phyloP scores from a whole-genome alignment of 2,329 filamentous ascomycete genomes.

The Sporothrix mexicana region DNA sequence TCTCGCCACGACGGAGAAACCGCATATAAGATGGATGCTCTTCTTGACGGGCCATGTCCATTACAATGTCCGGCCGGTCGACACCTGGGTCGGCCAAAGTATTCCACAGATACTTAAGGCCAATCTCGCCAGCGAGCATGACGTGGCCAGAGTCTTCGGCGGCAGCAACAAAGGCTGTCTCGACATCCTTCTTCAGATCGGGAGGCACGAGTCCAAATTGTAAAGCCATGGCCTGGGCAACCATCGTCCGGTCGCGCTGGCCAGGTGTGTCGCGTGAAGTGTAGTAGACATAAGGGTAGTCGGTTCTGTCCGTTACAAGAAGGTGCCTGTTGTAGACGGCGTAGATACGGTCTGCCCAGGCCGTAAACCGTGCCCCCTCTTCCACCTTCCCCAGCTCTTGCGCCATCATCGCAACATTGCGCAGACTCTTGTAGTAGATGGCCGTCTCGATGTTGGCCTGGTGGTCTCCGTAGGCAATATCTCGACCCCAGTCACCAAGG shows the following conservation, averaged over 20 bases:
- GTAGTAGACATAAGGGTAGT: neutral
- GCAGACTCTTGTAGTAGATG: neutral
- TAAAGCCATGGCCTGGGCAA: neutral
- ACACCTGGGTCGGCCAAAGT: neutral
- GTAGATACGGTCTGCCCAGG: neutral
- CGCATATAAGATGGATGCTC: neutral
- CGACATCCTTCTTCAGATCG: neutral
- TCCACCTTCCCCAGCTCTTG: neutral
- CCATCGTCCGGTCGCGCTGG: neutral
- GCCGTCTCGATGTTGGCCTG: constrained; percentile 10
- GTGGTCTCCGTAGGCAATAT: neutral
- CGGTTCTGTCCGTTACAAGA: neutral
- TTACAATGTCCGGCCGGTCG: neutral
- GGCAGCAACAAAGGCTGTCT: neutral
- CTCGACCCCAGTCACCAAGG: neutral
- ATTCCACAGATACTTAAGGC: neutral
- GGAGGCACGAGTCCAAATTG: neutral
- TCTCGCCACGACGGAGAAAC: neutral
- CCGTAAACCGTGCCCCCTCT: neutral
- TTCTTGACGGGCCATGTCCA: neutral
- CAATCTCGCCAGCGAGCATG: neutral
- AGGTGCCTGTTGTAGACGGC: neutral
- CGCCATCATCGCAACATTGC: neutral
- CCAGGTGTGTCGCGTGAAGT: neutral
- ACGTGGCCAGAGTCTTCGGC: neutral